These are phyloP conservation scores for Elymus sibiricus DNA, from an alignment of 176 grass and related monocot genomes.

Conservation along the genomic window DNA sequence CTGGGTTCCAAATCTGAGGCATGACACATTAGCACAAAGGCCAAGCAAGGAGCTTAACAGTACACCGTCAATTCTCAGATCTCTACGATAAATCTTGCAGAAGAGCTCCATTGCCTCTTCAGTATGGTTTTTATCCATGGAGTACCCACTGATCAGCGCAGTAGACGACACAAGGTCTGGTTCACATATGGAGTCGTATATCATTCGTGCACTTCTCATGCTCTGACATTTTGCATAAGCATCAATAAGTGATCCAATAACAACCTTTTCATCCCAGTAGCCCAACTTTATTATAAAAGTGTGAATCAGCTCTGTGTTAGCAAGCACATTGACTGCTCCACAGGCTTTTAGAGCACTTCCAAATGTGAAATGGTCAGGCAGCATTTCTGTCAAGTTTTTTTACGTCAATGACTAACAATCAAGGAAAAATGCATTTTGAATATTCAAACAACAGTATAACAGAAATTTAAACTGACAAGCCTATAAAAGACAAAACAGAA, in stretches of 20 bases:
- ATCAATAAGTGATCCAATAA: slow-evolving; percentile 64
- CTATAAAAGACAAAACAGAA: not conserved
- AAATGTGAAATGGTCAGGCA: slow-evolving; percentile 76
- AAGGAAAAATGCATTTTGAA: not conserved
- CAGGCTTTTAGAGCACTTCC: slow-evolving; percentile 61
- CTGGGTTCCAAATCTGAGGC: slow-evolving; percentile 54
- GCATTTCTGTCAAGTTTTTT: slow-evolving; percentile 40
- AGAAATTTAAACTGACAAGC: not conserved
- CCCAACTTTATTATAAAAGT: slow-evolving; percentile 63
- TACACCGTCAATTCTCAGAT: slow-evolving; percentile 50
- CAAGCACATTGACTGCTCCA: slow-evolving; percentile 30
- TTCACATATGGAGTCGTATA: slow-evolving; percentile 56
- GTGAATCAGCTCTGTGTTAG: slow-evolving; percentile 52
- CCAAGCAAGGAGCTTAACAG: slow-evolving; percentile 66
- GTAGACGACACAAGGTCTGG: slow-evolving; percentile 63
- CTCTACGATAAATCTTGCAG: slow-evolving; percentile 38
- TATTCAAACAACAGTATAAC: not conserved
- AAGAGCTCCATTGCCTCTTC: slow-evolving; percentile 62
- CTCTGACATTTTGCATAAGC: slow-evolving; percentile 67
- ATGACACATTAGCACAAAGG: slow-evolving; percentile 65
- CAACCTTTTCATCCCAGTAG: slow-evolving; percentile 42
- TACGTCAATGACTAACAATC: not conserved
- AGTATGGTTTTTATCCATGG: slow-evolving; percentile 46
- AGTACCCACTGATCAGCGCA: slow-evolving; percentile 69
- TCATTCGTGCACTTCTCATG: slow-evolving; percentile 40